A percentile compares a stretch with the other conserved stretches of the same genome.
Evolutionary conservation across 805 yeast genomes (phyloP).

Genomic region (Metschnikowia proteae): DNA sequence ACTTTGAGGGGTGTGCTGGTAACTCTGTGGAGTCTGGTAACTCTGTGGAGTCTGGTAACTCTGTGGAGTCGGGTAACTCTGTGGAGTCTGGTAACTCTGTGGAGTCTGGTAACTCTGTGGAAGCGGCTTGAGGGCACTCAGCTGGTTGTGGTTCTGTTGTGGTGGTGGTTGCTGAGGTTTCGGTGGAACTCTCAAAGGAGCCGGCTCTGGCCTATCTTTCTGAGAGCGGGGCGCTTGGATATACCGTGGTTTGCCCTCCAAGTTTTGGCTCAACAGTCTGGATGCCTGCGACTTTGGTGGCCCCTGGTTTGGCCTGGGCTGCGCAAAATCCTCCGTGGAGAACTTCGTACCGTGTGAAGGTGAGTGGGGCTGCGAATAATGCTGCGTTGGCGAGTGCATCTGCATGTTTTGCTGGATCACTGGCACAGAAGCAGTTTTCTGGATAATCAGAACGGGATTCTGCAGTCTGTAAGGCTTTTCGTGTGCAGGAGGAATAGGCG

Average conservation of each 20-base stretch:
- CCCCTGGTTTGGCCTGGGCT: background rate
- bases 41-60: background rate
- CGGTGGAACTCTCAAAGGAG: background rate
- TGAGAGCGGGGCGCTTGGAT: constrained; percentile 29
- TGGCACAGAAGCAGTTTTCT: constrained; percentile 9
- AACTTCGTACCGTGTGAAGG: constrained; percentile 15
- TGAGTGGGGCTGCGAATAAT: constrained; percentile 12
- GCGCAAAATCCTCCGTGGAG: constrained; percentile 3
- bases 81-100: too few relatives aligned
- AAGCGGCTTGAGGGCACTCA: too few relatives aligned
- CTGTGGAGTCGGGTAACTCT: too few relatives aligned
- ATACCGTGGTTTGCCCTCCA: constrained; percentile 24
- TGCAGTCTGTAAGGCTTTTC: background rate
- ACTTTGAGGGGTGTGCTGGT: background rate
- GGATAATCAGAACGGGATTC: constrained; percentile 4
- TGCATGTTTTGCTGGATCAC: constrained; percentile 16
- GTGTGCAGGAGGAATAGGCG: constrained; percentile 14
- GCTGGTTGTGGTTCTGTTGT: background rate
- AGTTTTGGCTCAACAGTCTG: constrained; percentile 5
- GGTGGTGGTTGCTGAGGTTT: background rate
- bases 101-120: too few relatives aligned
- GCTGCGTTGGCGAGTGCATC: constrained; percentile 12
- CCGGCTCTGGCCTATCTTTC: background rate
- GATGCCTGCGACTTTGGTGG: constrained; percentile 6
- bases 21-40: background rate